These are phyloP conservation scores for Leishmania amazonensis DNA, from an alignment of 208 protist genomes.

Conservation along the genomic window DNA sequence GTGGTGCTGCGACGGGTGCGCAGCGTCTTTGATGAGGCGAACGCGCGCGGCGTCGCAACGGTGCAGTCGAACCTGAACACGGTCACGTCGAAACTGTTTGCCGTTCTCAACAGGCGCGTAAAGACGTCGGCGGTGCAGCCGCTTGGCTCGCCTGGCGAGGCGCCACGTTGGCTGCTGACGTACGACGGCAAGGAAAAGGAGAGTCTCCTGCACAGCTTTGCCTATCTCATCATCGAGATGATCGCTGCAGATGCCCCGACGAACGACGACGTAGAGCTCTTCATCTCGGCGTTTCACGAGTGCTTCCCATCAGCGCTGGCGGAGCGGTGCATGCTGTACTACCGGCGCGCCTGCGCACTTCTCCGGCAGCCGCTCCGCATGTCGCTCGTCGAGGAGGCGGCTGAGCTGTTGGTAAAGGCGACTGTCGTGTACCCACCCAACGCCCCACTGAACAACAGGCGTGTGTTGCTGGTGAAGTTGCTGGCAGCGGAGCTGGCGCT, in stretches of 20 bases:
- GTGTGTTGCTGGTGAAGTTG: constrained; percentile 62
- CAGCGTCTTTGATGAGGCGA: constrained; percentile 66
- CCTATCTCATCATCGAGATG: constrained; percentile 64
- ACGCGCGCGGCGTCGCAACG: constrained; percentile 33
- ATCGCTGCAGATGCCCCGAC: constrained; percentile 48
- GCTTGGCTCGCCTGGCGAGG: background rate
- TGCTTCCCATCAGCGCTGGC: constrained; percentile 40
- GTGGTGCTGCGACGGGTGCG: constrained; percentile 60
- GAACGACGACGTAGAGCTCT: constrained; percentile 43
- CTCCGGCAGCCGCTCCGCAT: constrained; percentile 58
- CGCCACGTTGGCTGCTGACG: constrained; percentile 20
- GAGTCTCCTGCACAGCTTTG: constrained; percentile 51
- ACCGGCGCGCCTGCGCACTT: constrained; percentile 53
- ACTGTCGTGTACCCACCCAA: constrained; percentile 46
- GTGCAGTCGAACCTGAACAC: constrained; percentile 53
- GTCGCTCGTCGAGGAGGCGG: constrained; percentile 40
- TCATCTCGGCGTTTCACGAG: constrained; percentile 66
- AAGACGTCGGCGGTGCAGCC: constrained; percentile 27
- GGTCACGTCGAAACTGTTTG: constrained; percentile 59
- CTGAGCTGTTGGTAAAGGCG: constrained; percentile 57
- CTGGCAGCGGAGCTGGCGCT: constrained; percentile 46
- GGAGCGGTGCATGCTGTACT: constrained; percentile 77
- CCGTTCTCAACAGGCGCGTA: constrained; percentile 48
- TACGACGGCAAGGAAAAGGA: constrained; percentile 33
- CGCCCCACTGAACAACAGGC: constrained; percentile 34